Evolutionary conservation across 768 basidiomycete species (phyloP), one percentile per base, ranked within the genome.

Genomic region (Gelatoporia subvermispora): DNA sequence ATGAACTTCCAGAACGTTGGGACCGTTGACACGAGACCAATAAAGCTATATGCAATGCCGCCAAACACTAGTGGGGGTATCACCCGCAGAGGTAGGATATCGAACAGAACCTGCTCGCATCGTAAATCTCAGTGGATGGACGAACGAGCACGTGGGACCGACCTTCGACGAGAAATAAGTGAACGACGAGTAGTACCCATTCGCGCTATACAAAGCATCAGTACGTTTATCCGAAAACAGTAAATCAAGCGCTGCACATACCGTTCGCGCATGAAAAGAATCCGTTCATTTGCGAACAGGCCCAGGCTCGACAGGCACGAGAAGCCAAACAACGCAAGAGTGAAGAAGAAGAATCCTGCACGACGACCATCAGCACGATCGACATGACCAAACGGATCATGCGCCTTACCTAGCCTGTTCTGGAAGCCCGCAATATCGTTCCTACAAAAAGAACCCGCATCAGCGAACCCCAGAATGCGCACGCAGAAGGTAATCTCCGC

Each of bases 241-340:
- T 20, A 39, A 35, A 24, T 13, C 39, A 37, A 38, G 28, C 4
- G 25, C 15, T 13, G 9, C 17, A 59, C 76, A 37, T 53, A 94
- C 89, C 95, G 77, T 68, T 99, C 96, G n/a, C 96, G 84, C 82
- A 97, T 97, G 72, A 98, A 99, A 42, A 99, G 68, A 49, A 98
- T 84, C 38, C 96, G 79, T 61, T 99, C 96, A 56, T 91, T 93
- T 4, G 96, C 90, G 62, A 99, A 98, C 43, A 96, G 69, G 3
- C 92, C 89, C 43, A 99, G 71, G 47, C 94, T 97, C 9, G 93
- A 93, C 48, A 99, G 69, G 62, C 93, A 95, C 4, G 95, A 95
- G 70, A 99, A 98, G 2, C 93, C 96, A 57, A 99, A 98, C 8
- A 99, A 72, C 1, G 93, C 85, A n/a, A 99, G 73, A 3, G 93